Base-by-base conservation (phyloP, 768 basidiomycete species). In the Tylopilus cervinicoccineus region DNA sequence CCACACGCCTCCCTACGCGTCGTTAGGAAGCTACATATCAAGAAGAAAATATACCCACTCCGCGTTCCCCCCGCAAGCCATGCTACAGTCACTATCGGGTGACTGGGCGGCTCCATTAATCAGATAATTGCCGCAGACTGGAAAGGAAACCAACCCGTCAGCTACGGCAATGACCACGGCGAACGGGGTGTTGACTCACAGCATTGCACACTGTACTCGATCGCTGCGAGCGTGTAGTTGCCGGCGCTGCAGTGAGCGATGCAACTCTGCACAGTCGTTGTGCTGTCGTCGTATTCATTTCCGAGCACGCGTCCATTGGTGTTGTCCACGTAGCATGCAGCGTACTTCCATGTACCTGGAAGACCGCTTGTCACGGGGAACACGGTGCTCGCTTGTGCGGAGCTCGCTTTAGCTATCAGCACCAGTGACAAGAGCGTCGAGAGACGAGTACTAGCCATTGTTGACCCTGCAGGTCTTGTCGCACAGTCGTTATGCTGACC, bases 321-420 rank as follows among this genome's bases (percentile, higher is more conserved):
- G 45, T 81, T 81, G 60, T 90, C 88, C 78, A 87, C 79, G 64
- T 77, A 90, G 58, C 88, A 88, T 6, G 72, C 79, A 20, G 66
- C 74, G 45, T 86, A 88, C 0, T 70, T 67, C 81, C 83, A 88
- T 22, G 70, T 70, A 5, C 64, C 63, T 0, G 80, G 78, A 5
- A 88, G 76, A 20, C 76, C 78, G 11, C 59, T 61, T 1, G 70
- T 74, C 23, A 85, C 79, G 0, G 78, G 76, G 7, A 46, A 38
- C 28, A 31, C 45, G 14, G 43, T 9, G 33, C 10, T 17, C 28
- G 45, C 28, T n/a, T n/a, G 6, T n/a, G 8, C 24, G 17, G 14
- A 2, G 26, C 52, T 27, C 7, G 43, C 53, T 12, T 19, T 31
- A 2, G 16, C 27, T 2, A 46, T 29, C 12, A 41, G 20, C 2